Evolutionary conservation across 2,329 filamentous ascomycete species (phyloP).

Genomic region (Clonostachys solani): DNA sequence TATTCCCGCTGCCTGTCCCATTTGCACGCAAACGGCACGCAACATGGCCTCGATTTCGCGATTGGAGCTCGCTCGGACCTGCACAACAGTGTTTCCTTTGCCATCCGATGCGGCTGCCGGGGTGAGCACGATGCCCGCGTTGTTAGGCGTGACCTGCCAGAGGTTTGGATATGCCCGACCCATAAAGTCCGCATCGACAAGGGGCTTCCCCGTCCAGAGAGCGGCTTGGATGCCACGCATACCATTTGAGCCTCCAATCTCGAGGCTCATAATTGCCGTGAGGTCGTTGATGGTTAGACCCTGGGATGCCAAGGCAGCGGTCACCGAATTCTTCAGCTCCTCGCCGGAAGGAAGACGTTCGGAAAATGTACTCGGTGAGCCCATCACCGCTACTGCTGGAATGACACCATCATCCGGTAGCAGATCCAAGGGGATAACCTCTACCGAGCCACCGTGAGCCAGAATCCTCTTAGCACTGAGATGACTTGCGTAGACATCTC

Average conservation of each 20-base stretch:
- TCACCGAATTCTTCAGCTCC: background rate
- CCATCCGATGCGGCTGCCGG: too few relatives aligned
- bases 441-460: constrained; percentile 24
- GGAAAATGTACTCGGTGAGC: background rate
- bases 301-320: background rate
- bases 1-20: too few relatives aligned
- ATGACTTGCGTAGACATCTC: background rate
- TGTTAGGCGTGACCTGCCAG: too few relatives aligned
- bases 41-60: too few relatives aligned
- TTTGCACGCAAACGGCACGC: too few relatives aligned
- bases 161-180: background rate
- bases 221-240: background rate
- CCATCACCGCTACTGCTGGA: background rate
- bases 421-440: constrained; percentile 41
- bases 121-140: too few relatives aligned
- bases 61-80: too few relatives aligned
- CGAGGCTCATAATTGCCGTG: background rate
- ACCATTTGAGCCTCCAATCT: background rate
- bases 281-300: background rate
- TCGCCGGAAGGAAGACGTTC: background rate
- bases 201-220: background rate
- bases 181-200: background rate
- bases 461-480: constrained; percentile 13
- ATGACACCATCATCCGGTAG: background rate
- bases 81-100: too few relatives aligned